phyloP scores from a whole-genome alignment of 2,329 filamentous ascomycete genomes.

The Leptographium radiaticola region DNA sequence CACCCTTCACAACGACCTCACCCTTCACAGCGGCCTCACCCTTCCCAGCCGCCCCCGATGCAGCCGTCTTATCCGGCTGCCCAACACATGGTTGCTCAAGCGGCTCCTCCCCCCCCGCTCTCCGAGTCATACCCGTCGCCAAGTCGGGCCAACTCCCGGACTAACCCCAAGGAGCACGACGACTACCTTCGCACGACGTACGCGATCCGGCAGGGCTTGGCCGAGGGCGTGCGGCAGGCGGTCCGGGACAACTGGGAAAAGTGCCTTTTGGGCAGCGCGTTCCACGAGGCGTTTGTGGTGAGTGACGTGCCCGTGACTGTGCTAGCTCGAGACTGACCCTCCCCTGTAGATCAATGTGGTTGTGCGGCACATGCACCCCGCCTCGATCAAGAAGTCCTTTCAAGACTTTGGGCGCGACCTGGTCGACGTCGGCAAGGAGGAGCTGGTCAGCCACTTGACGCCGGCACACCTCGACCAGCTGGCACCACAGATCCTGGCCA shows the following conservation, averaged over 20 bases:
- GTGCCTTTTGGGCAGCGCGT: slow-evolving; percentile 35
- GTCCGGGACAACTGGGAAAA: slow-evolving; percentile 39
- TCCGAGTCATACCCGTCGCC: slow-evolving; percentile 17
- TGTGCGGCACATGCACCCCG: slow-evolving; percentile 28
- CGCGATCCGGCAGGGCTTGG: slow-evolving; percentile 26
- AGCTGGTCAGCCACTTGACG: slow-evolving; percentile 28
- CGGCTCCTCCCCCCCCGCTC: not conserved
- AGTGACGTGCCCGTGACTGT: slow-evolving; percentile 16
- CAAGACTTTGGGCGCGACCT: slow-evolving; percentile 33
- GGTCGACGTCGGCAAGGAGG: slow-evolving; percentile 24
- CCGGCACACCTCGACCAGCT: slow-evolving; percentile 31
- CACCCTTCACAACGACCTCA: not conserved
- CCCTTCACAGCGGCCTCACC: not conserved
- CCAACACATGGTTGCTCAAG: not conserved
- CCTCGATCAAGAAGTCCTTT: slow-evolving; percentile 25
- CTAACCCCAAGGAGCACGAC: slow-evolving; percentile 23
- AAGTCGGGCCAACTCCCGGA: slow-evolving; percentile 14
- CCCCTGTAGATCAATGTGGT: slow-evolving; percentile 31
- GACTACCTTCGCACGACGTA: slow-evolving; percentile 25
- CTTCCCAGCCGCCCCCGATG: not conserved
- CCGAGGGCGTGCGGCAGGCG: slow-evolving; percentile 32
- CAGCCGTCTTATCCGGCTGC: not conserved
- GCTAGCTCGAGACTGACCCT: not conserved
- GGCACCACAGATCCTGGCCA: slow-evolving; percentile 28
- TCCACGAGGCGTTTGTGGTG: slow-evolving; percentile 39